Conservation (phyloP, 169 alveolate genomes). For the Cryptosporidium bovis region DNA sequence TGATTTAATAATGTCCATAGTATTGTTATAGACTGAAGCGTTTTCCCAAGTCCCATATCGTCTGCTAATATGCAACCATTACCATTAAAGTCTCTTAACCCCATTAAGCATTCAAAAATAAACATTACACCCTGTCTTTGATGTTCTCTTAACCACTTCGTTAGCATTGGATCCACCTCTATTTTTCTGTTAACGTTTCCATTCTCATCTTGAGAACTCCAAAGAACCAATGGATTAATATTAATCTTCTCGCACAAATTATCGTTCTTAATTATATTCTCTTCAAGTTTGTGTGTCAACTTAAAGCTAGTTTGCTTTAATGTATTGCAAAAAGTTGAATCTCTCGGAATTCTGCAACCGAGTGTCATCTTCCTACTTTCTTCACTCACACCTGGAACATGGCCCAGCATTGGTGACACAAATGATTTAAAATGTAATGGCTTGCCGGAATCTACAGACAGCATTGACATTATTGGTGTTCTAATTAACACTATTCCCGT, state of each 20-base stretch:
- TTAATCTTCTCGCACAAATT: neutral
- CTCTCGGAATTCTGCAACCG: constrained; percentile 52
- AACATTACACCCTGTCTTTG: constrained; percentile 91
- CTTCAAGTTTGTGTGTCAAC: constrained; percentile 41
- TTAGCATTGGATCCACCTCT: constrained; percentile 79
- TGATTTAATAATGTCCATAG: constrained; percentile 90
- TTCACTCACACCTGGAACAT: constrained; percentile 58
- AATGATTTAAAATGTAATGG: constrained; percentile 48
- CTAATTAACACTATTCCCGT: constrained; percentile 59
- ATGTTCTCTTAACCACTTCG: constrained; percentile 84
- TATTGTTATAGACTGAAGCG: constrained; percentile 89
- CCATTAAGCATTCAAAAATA: constrained; percentile 91
- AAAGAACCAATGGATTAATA: constrained; percentile 30
- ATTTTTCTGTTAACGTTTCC: constrained; percentile 37
- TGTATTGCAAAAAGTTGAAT: constrained; percentile 31
- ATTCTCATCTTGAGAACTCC: constrained; percentile 39
- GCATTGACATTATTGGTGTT: constrained; percentile 71
- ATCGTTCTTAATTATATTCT: neutral
- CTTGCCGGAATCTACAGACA: constrained; percentile 65
- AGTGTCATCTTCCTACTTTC: constrained; percentile 71
- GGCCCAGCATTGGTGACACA: constrained; percentile 63
- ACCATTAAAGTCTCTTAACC: constrained; percentile 87
- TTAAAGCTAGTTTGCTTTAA: constrained; percentile 34
- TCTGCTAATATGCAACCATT: constrained; percentile 92
- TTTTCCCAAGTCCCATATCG: constrained; percentile 93